phyloP scores from a whole-genome alignment of 495 filamentous ascomycete species.

The Penicillium robsamsonii region DNA sequence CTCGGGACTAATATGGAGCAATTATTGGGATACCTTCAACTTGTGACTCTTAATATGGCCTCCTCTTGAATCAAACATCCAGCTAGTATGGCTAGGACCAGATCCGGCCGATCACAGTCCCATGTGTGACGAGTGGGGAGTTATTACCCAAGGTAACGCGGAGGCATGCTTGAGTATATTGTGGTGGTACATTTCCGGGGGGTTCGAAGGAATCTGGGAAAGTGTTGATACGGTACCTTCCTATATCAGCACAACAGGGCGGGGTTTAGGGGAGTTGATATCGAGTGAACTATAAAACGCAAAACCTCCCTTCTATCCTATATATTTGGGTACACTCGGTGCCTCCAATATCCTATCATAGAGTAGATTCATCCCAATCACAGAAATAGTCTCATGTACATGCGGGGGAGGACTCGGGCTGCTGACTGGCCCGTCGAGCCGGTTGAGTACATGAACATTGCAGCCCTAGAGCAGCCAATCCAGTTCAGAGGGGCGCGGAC shows the following conservation, averaged over 20 bases:
- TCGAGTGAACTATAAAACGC: not conserved
- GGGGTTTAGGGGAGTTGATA: not conserved
- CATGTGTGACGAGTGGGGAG: slow-evolving; percentile 17
- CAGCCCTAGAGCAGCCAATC: slow-evolving; percentile 3
- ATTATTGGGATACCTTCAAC: not conserved
- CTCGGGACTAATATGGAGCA: not conserved
- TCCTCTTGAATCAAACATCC: not conserved
- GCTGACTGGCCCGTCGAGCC: slow-evolving; percentile 5
- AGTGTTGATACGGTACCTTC: not conserved
- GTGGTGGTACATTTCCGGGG: slow-evolving; percentile 20
- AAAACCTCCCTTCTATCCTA: not conserved
- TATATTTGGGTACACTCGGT: not conserved
- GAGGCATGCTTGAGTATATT: not conserved
- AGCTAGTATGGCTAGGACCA: not conserved
- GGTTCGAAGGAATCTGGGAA: slow-evolving; percentile 1
- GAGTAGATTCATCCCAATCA: slow-evolving; percentile 1
- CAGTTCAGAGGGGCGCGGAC: slow-evolving; percentile 17
- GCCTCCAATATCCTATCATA: not conserved
- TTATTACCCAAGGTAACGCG: slow-evolving; percentile 15
- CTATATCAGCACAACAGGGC: not conserved
- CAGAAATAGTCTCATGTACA: not conserved
- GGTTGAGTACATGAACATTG: slow-evolving; percentile 10
- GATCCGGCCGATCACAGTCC: slow-evolving; percentile 5
- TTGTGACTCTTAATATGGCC: not conserved
- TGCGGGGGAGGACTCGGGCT: not conserved